These are phyloP conservation scores for Fusarium devonianum DNA, from an alignment of 2,329 filamentous ascomycete species.

Conservation along the genomic window DNA sequence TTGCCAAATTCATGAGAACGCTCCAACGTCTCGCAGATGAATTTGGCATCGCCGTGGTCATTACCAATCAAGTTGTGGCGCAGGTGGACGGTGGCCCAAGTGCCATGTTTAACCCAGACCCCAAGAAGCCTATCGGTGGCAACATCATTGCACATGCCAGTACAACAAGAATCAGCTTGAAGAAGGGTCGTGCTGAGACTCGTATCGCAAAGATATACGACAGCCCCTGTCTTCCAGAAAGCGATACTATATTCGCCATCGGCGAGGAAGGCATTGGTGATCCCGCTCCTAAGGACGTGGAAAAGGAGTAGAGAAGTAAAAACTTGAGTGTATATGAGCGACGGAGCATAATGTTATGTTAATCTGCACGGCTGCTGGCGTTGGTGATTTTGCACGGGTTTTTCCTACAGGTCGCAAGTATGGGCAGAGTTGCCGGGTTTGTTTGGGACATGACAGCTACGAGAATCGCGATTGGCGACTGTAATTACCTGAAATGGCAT, in stretches of 20 bases:
- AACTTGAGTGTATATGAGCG: conserved; percentile 25
- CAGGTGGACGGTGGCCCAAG: conserved; percentile 96
- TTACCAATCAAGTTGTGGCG: conserved; percentile 98
- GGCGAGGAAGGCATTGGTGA: conserved; percentile 97
- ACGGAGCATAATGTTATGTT: conserved; percentile 34
- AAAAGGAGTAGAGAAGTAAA: conserved; percentile 68
- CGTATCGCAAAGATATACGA: conserved; percentile 99
- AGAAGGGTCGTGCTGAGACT: conserved; percentile 94
- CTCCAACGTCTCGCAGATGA: conserved; percentile 79
- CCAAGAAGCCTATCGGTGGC: conserved; percentile 98
- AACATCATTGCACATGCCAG: conserved; percentile 99
- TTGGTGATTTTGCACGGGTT: conserved; percentile 34
- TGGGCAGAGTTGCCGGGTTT: conserved; percentile 3
- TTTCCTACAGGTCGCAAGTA: conserved; percentile 10
- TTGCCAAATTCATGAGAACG: conserved; percentile 88
- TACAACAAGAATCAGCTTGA: conserved; percentile 91
- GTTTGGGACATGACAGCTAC: conserved; percentile 5
- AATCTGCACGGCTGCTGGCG: conserved; percentile 44
- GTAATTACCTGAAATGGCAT: not conserved
- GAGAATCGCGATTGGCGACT: conserved; percentile 1
- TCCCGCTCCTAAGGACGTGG: conserved; percentile 91
- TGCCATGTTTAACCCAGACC: conserved; percentile 99
- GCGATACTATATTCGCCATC: conserved; percentile 95
- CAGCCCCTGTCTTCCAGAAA: conserved; percentile 94
- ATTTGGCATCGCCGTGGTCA: conserved; percentile 97